A percentile compares a stretch with the other conserved stretches of the same genome.
Conservation (phyloP, 345 rosid genomes). For the Eucalyptus polybractea region DNA sequence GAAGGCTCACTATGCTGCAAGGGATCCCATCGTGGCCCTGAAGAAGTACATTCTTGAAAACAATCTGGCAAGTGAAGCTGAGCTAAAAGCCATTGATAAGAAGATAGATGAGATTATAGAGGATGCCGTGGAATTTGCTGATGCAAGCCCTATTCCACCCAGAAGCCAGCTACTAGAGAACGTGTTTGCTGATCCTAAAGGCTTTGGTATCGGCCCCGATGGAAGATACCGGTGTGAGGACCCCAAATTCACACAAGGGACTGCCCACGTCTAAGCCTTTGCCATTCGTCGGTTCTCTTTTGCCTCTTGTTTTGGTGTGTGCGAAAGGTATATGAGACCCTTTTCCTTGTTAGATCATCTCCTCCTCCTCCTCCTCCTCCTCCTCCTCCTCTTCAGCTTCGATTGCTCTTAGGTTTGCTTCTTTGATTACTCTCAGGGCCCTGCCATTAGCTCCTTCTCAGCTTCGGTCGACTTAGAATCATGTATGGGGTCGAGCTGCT, state of each 20-base stretch:
- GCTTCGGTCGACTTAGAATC: neutral
- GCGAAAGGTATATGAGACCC: neutral
- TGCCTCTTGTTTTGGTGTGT: neutral
- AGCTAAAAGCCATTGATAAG: constrained; percentile 34
- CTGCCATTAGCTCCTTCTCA: neutral
- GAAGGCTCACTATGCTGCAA: constrained; percentile 41
- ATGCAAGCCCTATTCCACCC: constrained; percentile 29
- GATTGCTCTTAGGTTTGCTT: neutral
- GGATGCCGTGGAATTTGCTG: constrained; percentile 48
- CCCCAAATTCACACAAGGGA: constrained; percentile 45
- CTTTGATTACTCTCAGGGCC: neutral
- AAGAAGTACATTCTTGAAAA: constrained; percentile 33
- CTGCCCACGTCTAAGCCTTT: constrained; percentile 26
- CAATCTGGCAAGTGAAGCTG: constrained; percentile 32
- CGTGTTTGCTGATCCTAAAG: constrained; percentile 48
- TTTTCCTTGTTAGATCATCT: neutral
- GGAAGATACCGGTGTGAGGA: constrained; percentile 46
- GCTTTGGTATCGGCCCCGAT: constrained; percentile 41
- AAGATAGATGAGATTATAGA: constrained; percentile 43
- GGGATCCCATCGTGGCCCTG: constrained; percentile 41
- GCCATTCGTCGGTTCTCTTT: neutral
- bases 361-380: neutral
- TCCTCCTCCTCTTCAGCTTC: neutral
- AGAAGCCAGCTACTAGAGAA: constrained; percentile 45
- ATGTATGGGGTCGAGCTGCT: neutral